These are phyloP conservation scores for Piedraia hortae DNA, from an alignment of 2,329 filamentous ascomycete species.

Conservation along the genomic window DNA sequence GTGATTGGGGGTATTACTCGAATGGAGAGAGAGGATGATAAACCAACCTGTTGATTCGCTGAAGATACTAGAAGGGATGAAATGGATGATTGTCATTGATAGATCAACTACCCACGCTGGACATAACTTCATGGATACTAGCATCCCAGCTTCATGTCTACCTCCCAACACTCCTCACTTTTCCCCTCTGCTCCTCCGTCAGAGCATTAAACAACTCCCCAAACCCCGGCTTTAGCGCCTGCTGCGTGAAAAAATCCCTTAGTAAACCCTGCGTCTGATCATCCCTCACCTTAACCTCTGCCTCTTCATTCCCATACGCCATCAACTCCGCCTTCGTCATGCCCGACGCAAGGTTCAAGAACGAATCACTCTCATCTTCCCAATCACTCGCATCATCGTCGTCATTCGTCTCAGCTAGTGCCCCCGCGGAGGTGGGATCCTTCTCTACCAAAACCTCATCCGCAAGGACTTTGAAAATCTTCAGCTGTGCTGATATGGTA, in stretches of 20 bases:
- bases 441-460: slow-evolving; percentile 72
- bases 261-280: slow-evolving; percentile 77
- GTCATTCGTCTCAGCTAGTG: slow-evolving; percentile 31
- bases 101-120: no score
- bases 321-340: slow-evolving; percentile 43
- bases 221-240: slow-evolving; percentile 26
- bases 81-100: no score
- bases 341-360: slow-evolving; percentile 39
- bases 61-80: no score
- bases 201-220: slow-evolving; percentile 26
- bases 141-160: slow-evolving; percentile 1
- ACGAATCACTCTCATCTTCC: slow-evolving; percentile 56
- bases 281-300: slow-evolving; percentile 37
- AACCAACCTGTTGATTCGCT: no score
- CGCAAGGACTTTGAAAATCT: slow-evolving; percentile 86
- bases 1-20: no score
- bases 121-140: no score
- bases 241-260: slow-evolving; percentile 45
- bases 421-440: slow-evolving; percentile 45
- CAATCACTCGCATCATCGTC: slow-evolving; percentile 58
- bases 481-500: slow-evolving; percentile 61
- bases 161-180: slow-evolving; percentile 16
- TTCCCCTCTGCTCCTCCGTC: slow-evolving; percentile 25
- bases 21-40: no score
- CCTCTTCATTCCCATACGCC: slow-evolving; percentile 34